These are phyloP conservation scores for Manihot esculenta DNA, from an alignment of 441 rosid species.

Conservation along the genomic window DNA sequence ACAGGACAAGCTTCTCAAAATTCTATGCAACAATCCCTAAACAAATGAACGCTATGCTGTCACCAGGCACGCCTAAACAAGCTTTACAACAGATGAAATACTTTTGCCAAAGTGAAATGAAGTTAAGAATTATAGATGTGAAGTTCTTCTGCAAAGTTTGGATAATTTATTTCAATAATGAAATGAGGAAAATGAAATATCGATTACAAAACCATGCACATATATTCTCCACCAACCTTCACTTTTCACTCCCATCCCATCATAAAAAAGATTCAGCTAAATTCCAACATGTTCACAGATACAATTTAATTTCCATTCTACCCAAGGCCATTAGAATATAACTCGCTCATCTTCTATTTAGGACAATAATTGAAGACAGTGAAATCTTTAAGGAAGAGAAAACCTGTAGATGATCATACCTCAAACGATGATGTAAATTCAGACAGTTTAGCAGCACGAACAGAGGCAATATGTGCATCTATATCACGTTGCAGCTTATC, in stretches of 20 bases:
- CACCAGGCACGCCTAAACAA: background rate
- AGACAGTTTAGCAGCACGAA: slow-evolving; percentile 71
- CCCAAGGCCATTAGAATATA: background rate
- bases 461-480: slow-evolving; percentile 73
- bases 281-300: slow-evolving; percentile 3
- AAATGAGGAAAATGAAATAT: background rate
- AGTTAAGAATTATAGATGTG: no score
- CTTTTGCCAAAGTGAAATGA: no score
- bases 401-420: slow-evolving; percentile 41
- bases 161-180: background rate
- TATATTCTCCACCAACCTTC: background rate
- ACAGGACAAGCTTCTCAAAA: background rate
- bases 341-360: background rate
- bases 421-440: slow-evolving; percentile 63
- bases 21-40: background rate
- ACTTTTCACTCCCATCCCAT: background rate
- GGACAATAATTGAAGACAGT: background rate
- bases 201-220: background rate
- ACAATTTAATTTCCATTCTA: background rate
- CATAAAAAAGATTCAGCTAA: background rate
- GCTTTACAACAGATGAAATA: background rate
- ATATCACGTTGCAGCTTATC: slow-evolving; percentile 75
- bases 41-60: no score
- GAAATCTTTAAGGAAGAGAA: background rate
- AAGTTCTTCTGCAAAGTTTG: background rate